Evolutionary conservation across 2,329 filamentous ascomycete genomes (phyloP).

Genomic region (Aspergillus quadricinctus): DNA sequence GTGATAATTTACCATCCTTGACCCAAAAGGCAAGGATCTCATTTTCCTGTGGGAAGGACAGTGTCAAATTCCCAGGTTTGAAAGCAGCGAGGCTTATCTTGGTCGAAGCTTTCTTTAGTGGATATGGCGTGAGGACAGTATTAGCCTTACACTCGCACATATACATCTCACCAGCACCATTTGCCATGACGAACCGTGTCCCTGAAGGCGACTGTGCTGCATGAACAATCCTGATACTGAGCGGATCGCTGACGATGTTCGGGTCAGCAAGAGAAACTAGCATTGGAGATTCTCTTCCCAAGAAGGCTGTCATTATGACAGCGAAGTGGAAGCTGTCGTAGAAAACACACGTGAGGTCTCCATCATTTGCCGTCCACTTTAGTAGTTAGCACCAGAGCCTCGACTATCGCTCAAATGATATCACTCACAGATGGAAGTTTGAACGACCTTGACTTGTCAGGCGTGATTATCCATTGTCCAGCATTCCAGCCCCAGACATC

Average conservation of each 20-base stretch:
- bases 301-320: conserved; percentile 26
- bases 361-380: conserved; percentile 31
- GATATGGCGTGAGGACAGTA: conserved; percentile 22
- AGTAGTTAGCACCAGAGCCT: conserved; percentile 4
- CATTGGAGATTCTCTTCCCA: conserved; percentile 17
- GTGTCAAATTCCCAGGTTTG: conserved; percentile 26
- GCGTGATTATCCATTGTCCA: conserved; percentile 14
- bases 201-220: conserved; percentile 34
- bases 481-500: conserved; percentile 19
- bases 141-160: conserved; percentile 30
- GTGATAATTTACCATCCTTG: conserved; percentile 20
- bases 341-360: conserved; percentile 31
- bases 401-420: background rate
- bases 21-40: conserved; percentile 18
- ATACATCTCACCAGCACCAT: conserved; percentile 34
- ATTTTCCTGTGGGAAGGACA: conserved; percentile 25
- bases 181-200: conserved; percentile 25
- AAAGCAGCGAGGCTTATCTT: conserved; percentile 30
- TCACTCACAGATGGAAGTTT: conserved; percentile 16
- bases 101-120: conserved; percentile 27
- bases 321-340: conserved; percentile 26
- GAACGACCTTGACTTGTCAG: conserved; percentile 14
- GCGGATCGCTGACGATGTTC: conserved; percentile 24
- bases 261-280: conserved; percentile 14
- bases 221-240: conserved; percentile 29